A percentile compares a stretch with the other conserved stretches of the same genome.
Conservation (phyloP, 2,329 filamentous ascomycete genomes). For the Colletotrichum costaricense region DNA sequence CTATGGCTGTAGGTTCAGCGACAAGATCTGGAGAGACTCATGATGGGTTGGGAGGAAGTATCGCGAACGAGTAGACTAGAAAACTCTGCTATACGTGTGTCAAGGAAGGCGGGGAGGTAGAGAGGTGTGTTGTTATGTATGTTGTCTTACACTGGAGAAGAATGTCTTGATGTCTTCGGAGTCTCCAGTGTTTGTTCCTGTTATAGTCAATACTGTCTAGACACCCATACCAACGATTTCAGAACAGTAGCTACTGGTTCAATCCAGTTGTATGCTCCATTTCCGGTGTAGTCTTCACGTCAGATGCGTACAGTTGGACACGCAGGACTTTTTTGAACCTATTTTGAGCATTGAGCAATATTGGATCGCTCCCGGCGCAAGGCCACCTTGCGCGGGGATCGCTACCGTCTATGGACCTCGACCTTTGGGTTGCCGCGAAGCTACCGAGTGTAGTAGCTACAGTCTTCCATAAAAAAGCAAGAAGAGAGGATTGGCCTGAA, state of each 20-base stretch:
- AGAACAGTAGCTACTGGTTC: background rate
- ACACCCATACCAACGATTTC: background rate
- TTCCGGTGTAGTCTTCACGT: background rate
- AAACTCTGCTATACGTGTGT: too few species aligned
- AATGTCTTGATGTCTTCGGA: too few species aligned
- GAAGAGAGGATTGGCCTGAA: background rate
- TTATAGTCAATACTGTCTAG: too few species aligned
- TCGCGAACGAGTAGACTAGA: background rate
- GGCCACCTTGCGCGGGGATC: background rate
- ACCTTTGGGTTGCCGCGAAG: background rate
- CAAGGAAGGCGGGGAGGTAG: too few species aligned
- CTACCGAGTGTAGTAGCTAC: background rate
- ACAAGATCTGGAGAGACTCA: background rate
- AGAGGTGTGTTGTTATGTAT: too few species aligned
- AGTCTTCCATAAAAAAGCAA: background rate
- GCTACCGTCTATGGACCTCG: slow-evolving; percentile 14
- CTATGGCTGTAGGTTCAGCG: background rate
- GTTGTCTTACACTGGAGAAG: too few species aligned
- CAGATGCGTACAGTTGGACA: background rate
- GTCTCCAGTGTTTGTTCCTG: too few species aligned
- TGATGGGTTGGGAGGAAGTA: background rate
- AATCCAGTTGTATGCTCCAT: background rate
- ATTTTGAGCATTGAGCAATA: background rate
- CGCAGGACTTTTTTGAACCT: background rate
- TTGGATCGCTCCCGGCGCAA: background rate